These are phyloP conservation scores for Periconia digitata DNA, from an alignment of 2,329 filamentous ascomycete species.

Conservation along the genomic window DNA sequence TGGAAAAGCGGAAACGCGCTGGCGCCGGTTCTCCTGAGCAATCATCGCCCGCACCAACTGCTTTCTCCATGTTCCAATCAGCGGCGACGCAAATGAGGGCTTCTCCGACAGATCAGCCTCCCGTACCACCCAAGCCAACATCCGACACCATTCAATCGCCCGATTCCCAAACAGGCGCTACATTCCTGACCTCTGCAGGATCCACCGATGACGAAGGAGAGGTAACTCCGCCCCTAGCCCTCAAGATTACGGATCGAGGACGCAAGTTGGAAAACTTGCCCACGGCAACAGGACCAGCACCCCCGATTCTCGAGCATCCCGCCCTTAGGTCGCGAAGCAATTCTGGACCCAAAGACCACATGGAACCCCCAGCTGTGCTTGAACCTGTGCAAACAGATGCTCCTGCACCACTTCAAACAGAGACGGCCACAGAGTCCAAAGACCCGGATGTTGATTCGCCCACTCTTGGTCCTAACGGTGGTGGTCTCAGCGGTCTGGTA, in stretches of 20 bases:
- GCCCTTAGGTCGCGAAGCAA: slow-evolving; percentile 37
- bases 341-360: slow-evolving; percentile 20
- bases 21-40: slow-evolving; percentile 19
- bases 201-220: slow-evolving; percentile 38
- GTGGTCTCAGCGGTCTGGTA: slow-evolving; percentile 77
- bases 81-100: slow-evolving; percentile 48
- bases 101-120: slow-evolving; percentile 11
- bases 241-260: slow-evolving; percentile 21
- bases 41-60: neutral
- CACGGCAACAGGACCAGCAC: slow-evolving; percentile 33
- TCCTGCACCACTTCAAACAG: slow-evolving; percentile 12
- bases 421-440: slow-evolving; percentile 15
- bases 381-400: slow-evolving; percentile 6
- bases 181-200: slow-evolving; percentile 34
- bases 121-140: slow-evolving; percentile 13
- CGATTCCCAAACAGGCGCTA: slow-evolving; percentile 18
- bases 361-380: slow-evolving; percentile 14
- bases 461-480: slow-evolving; percentile 67
- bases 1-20: slow-evolving; percentile 36
- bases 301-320: slow-evolving; percentile 40
- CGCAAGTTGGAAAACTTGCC: slow-evolving; percentile 39
- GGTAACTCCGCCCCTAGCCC: slow-evolving; percentile 10
- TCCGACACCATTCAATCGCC: slow-evolving; percentile 16
- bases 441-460: slow-evolving; percentile 67
- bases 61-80: slow-evolving; percentile 51